A percentile compares a stretch with the other conserved stretches of the same genome.
Evolutionary conservation across 345 rosid species (phyloP).

Genomic region (Kernera saxatilis): DNA sequence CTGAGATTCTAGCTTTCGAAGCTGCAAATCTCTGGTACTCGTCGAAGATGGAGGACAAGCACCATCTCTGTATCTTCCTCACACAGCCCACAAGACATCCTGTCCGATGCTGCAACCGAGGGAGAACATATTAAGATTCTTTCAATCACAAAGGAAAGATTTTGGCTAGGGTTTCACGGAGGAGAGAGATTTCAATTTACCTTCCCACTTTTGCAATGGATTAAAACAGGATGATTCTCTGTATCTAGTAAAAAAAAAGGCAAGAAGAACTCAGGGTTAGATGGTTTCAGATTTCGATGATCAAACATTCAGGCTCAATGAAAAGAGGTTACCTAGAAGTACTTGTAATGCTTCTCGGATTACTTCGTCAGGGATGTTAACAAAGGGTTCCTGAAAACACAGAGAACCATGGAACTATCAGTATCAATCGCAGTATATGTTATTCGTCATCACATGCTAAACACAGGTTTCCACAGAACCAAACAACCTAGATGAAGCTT

Average conservation of each 20-base stretch:
- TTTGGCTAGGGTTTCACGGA: not conserved
- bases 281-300: not conserved
- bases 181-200: slow-evolving; percentile 28
- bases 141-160: not conserved
- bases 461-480: not conserved
- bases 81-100: slow-evolving; percentile 76
- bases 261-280: not conserved
- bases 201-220: slow-evolving; percentile 87
- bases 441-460: not conserved
- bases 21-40: slow-evolving; percentile 79
- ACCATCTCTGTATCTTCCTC: slow-evolving; percentile 77
- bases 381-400: slow-evolving; percentile 64
- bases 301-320: not conserved
- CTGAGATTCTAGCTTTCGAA: slow-evolving; percentile 58
- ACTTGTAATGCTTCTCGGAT: slow-evolving; percentile 67
- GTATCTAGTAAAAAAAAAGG: slow-evolving; percentile 36
- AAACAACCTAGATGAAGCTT: not conserved
- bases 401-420: not conserved
- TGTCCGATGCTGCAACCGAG: slow-evolving; percentile 54
- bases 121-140: not conserved
- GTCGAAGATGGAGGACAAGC: slow-evolving; percentile 61
- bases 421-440: not conserved
- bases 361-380: slow-evolving; percentile 57
- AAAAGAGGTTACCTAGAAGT: slow-evolving; percentile 43
- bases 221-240: slow-evolving; percentile 62